Evolutionary conservation across 768 basidiomycete species (phyloP), one percentile per base, ranked within the genome.

Genomic region (Nidularia sp.): DNA sequence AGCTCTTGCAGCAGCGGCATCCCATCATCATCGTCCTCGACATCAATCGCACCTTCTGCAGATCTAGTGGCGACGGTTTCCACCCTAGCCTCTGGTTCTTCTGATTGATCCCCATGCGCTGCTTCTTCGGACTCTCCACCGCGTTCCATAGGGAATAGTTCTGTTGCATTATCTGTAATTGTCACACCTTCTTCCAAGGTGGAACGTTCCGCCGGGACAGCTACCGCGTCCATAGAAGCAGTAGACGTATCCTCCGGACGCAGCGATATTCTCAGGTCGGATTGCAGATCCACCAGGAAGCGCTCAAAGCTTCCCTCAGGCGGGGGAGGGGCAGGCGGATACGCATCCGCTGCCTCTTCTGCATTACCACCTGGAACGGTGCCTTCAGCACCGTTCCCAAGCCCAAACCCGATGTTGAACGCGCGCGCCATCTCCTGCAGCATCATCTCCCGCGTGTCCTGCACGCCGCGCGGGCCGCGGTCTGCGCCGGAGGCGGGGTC

Each of bases 371-470:
- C 31, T 29, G 39, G 39, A 31, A 18, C 56, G 33, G 34, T 9
- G 13, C 22, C 34, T 41, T 3, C 22, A 9, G 47, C 42, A 39
- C 39, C 35, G 33, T 35, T 53, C 46, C 42, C 54, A 12, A 82
- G 62, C 4, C 82, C 81, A 22, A 91, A 73, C 9, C 88, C 88
- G 45, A 86, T 71, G 58, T 88, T 87, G 60, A 91, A 86, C 6
- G 87, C 89, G 31, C 88, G 74, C 25, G 87, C 86, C 86, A 90
- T 90, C 65, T 91, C 88, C 0, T 85, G 81, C 46, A 91, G 74
- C 79, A 91, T 86, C 45, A 82, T 67, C 58, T 89, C 84, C 42
- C 88, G 66, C 49, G 86, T 80, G 63, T 88, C 80, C 44, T 69
- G 63, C 12, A 68, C 55, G 6, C 60, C 50, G 44, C 51, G 6